Evolutionary conservation across 371 early-diverging fungal genomes (phyloP).

Genomic region (Syncephalis plumigaleata): DNA sequence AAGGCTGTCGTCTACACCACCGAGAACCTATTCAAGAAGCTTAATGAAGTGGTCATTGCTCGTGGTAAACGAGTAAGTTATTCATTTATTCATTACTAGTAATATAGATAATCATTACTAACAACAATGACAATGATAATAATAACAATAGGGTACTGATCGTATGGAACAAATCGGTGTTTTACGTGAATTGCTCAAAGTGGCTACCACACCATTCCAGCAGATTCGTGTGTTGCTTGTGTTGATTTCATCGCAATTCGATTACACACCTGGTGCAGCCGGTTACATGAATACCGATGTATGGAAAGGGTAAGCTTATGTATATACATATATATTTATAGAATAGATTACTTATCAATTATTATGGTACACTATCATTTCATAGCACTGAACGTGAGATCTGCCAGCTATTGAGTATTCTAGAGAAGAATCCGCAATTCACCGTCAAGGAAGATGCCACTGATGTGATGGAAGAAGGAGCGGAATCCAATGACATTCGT

Average conservation of each 20-base stretch:
- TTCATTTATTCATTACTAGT: not conserved
- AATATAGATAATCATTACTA: not conserved
- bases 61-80: conserved; percentile 79
- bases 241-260: conserved; percentile 84
- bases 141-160: conserved; percentile 54
- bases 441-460: conserved; percentile 43
- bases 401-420: conserved; percentile 45
- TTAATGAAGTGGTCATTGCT: conserved; percentile 60
- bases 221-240: conserved; percentile 69
- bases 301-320: conserved; percentile 44
- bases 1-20: conserved; percentile 40
- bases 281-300: conserved; percentile 53
- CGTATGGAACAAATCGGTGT: conserved; percentile 53
- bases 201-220: conserved; percentile 61
- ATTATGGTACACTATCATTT: not conserved
- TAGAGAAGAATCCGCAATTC: conserved; percentile 48
- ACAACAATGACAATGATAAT: not conserved
- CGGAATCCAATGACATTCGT: conserved; percentile 45
- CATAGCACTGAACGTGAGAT: conserved; percentile 41
- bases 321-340: not conserved
- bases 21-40: conserved; percentile 66
- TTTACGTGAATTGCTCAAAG: conserved; percentile 43
- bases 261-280: conserved; percentile 41
- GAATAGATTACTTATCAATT: not conserved
- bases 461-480: conserved; percentile 44